A percentile compares a stretch with the other conserved stretches of the same genome.
Conservation (phyloP, 169 alveolate species). For the Plasmodium sp. region DNA sequence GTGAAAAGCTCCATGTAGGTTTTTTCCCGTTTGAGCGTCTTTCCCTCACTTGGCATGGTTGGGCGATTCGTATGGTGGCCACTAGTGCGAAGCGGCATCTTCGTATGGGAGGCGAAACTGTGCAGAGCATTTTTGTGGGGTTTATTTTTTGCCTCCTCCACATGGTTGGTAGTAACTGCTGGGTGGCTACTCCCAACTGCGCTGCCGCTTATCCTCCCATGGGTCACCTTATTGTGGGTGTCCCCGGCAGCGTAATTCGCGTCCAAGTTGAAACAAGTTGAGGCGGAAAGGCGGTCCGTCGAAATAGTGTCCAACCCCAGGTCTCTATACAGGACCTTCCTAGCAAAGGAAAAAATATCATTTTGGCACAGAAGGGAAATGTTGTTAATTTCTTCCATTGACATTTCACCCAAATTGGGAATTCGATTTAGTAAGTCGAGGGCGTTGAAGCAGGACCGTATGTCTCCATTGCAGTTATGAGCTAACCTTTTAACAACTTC, state of each 20-base stretch:
- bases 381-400: slow-evolving; percentile 25
- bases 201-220: background rate
- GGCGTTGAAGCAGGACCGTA: slow-evolving; percentile 67
- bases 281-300: background rate
- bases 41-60: background rate
- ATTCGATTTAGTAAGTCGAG: slow-evolving; percentile 64
- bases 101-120: background rate
- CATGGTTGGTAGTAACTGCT: background rate
- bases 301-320: background rate
- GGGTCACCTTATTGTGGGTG: background rate
- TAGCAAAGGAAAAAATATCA: slow-evolving; percentile 66
- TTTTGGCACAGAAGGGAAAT: slow-evolving; percentile 34
- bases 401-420: slow-evolving; percentile 31
- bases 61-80: background rate
- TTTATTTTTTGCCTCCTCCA: background rate
- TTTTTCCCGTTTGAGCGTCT: background rate
- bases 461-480: slow-evolving; percentile 73
- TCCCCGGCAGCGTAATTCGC: background rate
- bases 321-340: slow-evolving; percentile 36
- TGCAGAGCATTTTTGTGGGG: background rate
- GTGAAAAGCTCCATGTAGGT: slow-evolving; percentile 1
- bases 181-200: background rate
- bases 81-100: background rate
- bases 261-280: background rate
- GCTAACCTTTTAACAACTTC: slow-evolving; percentile 16